A percentile compares a stretch with the other conserved stretches of the same genome.
These are phyloP conservation scores for Ustilago shanxiensis DNA, from an alignment of 1,284 basidiomycete species.

Conservation along the genomic window DNA sequence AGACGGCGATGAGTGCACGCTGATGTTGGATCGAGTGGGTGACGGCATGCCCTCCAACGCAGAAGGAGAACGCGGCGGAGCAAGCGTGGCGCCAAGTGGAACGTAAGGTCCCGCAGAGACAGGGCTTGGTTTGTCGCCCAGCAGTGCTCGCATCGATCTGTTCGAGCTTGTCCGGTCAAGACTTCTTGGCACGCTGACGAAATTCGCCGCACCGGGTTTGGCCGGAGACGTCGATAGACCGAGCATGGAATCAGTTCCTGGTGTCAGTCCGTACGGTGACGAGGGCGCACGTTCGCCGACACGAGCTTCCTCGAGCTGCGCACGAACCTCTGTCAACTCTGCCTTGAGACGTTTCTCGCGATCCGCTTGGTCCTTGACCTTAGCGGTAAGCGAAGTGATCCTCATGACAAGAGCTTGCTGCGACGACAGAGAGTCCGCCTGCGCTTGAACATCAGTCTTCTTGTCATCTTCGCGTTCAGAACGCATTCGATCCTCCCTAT, in stretches of 20 bases:
- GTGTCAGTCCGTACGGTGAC: conserved; percentile 25
- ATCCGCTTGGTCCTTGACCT: conserved; percentile 30
- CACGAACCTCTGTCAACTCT: conserved; percentile 21
- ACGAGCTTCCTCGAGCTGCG: conserved; percentile 31
- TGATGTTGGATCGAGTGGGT: conserved; percentile 41
- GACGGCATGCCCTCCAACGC: conserved; percentile 30
- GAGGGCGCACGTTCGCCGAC: conserved; percentile 12
- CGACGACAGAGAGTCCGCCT: conserved; percentile 20
- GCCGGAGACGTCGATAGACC: conserved; percentile 38
- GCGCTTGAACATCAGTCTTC: conserved; percentile 1
- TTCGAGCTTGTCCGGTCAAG: conserved; percentile 20
- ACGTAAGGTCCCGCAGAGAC: conserved; percentile 1
- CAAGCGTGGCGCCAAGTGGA: conserved; percentile 14
- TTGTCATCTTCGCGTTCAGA: conserved; percentile 6
- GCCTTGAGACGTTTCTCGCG: conserved; percentile 31
- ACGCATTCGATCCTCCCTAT: conserved; percentile 14
- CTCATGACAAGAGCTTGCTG: conserved; percentile 28
- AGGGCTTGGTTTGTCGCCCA: conserved; percentile 22
- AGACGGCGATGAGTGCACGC: conserved; percentile 35
- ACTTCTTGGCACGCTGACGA: conserved; percentile 17
- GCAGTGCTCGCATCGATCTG: conserved; percentile 21
- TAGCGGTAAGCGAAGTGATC: conserved; percentile 24
- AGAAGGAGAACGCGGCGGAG: conserved; percentile 38
- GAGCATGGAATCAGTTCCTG: conserved; percentile 32
- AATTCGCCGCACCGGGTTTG: not conserved